A percentile compares a stretch with the other conserved stretches of the same genome.
Evolutionary conservation across 2,329 filamentous ascomycete genomes (phyloP).

Genomic region (Sporothrix phasma): DNA sequence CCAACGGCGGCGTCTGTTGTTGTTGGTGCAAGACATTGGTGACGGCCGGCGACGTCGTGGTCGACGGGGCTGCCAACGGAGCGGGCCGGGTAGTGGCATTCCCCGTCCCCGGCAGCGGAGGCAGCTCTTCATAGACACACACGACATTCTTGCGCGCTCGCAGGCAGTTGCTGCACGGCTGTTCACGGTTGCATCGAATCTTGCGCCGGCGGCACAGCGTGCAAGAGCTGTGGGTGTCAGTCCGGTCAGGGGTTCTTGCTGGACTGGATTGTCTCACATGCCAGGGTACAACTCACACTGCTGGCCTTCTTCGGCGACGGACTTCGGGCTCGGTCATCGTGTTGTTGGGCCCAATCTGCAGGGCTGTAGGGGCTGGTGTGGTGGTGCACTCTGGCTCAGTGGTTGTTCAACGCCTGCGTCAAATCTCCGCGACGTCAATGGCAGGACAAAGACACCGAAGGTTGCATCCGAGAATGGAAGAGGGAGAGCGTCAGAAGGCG

Average conservation of each 20-base stretch:
- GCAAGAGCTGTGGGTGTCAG: conserved; percentile 11
- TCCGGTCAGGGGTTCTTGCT: no score
- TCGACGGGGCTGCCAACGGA: background rate
- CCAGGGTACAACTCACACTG: conserved; percentile 13
- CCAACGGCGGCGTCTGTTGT: background rate
- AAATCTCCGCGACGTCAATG: background rate
- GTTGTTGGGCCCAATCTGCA: background rate
- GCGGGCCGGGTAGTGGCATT: background rate
- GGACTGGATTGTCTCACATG: no score
- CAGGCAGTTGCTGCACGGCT: conserved; percentile 33
- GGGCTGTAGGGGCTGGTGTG: background rate
- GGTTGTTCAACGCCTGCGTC: background rate
- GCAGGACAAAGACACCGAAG: background rate
- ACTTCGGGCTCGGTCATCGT: conserved; percentile 15
- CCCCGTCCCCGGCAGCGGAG: background rate
- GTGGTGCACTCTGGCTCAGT: background rate
- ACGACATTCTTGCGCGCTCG: conserved; percentile 21
- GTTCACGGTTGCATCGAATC: conserved; percentile 32
- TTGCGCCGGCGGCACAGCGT: conserved; percentile 33
- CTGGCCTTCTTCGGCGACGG: conserved; percentile 15
- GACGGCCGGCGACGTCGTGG: background rate
- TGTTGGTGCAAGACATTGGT: background rate
- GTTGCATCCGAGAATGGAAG: background rate
- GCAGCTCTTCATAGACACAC: conserved; percentile 14
- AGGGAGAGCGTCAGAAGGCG: background rate